Conservation (phyloP, 2,329 filamentous ascomycete genomes). For the Venturia carpophila region DNA sequence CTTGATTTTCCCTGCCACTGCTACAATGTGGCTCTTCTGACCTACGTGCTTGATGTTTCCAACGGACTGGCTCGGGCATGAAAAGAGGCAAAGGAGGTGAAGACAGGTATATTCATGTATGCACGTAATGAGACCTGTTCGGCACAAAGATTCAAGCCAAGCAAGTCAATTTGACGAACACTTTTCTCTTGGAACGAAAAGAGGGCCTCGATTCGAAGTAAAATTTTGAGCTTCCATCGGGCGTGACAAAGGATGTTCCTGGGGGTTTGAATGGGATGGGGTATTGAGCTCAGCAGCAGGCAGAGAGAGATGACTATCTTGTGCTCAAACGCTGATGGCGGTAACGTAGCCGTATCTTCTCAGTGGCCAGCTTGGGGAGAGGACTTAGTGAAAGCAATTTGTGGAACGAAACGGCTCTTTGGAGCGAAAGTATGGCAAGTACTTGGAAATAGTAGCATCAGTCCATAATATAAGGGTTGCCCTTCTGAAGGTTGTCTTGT, state of each 20-base stretch:
- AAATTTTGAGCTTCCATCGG: slow-evolving; percentile 6
- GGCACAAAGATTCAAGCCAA: slow-evolving; percentile 7
- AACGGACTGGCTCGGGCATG: too few species aligned
- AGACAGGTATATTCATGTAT: background rate
- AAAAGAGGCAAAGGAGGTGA: background rate
- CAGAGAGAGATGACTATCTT: background rate
- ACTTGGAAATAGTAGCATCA: background rate
- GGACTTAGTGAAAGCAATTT: too few species aligned
- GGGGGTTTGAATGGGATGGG: background rate
- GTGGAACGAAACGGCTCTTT: too few species aligned
- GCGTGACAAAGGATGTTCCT: slow-evolving; percentile 13
- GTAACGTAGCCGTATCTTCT: too few species aligned
- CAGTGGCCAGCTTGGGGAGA: too few species aligned
- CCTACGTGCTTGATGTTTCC: too few species aligned
- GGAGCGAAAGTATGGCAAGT: too few species aligned
- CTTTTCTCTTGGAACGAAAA: background rate
- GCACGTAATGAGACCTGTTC: slow-evolving; percentile 12
- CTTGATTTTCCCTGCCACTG: too few species aligned
- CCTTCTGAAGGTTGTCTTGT: too few species aligned
- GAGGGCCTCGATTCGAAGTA: slow-evolving; percentile 10
- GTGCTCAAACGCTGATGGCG: background rate
- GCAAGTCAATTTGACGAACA: slow-evolving; percentile 13
- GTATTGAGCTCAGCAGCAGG: background rate
- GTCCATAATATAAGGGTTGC: too few species aligned
- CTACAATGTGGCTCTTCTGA: too few species aligned